Percentiles rank a stretch among this genome's conserved stretches.
Conservation (phyloP, 345 rosid species). For the Populus tremula region DNA sequence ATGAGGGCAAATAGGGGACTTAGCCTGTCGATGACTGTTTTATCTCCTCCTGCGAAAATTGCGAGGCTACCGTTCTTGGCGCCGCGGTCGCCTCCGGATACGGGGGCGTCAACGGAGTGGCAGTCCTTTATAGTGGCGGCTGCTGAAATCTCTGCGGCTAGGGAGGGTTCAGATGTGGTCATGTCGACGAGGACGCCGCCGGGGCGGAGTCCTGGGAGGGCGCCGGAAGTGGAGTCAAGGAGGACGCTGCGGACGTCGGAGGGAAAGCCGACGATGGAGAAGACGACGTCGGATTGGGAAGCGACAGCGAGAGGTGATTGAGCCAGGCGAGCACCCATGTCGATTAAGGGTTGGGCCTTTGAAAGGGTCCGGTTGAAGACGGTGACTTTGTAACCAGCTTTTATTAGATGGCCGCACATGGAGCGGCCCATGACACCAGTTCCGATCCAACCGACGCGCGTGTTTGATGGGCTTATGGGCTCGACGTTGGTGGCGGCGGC, state of each 20-base stretch:
- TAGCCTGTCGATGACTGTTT: slow-evolving; percentile 37
- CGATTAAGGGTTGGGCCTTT: slow-evolving; percentile 75
- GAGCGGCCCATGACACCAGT: slow-evolving; percentile 87
- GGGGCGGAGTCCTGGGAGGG: slow-evolving; percentile 62
- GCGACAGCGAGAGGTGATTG: slow-evolving; percentile 66
- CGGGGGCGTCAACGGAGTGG: slow-evolving; percentile 72
- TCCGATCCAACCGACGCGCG: slow-evolving; percentile 89
- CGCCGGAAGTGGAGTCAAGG: slow-evolving; percentile 69
- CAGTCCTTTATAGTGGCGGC: slow-evolving; percentile 56
- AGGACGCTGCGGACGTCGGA: slow-evolving; percentile 82
- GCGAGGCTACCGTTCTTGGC: slow-evolving; percentile 66
- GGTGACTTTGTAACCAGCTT: slow-evolving; percentile 72
- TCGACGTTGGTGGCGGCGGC: slow-evolving; percentile 9
- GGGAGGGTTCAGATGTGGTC: slow-evolving; percentile 96
- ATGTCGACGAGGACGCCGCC: slow-evolving; percentile 85
- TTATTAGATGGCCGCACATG: slow-evolving; percentile 76
- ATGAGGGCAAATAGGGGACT: slow-evolving; percentile 57
- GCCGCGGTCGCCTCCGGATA: slow-evolving; percentile 75
- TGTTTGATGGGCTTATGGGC: slow-evolving; percentile 49
- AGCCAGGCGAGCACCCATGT: slow-evolving; percentile 67
- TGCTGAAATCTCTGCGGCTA: slow-evolving; percentile 62
- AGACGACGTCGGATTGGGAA: slow-evolving; percentile 70
- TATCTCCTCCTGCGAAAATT: slow-evolving; percentile 78
- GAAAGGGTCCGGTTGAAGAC: slow-evolving; percentile 83
- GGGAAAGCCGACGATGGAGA: slow-evolving; percentile 92